phyloP scores from a whole-genome alignment of 768 basidiomycete species.

The Calocybe gangraenosa region DNA sequence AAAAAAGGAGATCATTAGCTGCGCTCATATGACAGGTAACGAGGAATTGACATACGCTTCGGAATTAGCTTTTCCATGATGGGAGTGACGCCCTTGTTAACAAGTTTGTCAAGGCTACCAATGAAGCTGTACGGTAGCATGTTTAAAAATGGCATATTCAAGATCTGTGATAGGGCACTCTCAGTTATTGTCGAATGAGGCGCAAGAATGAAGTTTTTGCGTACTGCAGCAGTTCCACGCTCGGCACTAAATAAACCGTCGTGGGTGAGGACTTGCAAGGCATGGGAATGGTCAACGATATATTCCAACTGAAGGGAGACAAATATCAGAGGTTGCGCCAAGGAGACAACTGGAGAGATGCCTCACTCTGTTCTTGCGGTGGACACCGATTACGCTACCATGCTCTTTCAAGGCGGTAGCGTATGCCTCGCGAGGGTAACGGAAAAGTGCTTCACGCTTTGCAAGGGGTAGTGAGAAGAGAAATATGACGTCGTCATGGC shows the following conservation, averaged over 20 bases:
- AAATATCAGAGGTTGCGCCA: background rate
- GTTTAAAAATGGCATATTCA: conserved; percentile 6
- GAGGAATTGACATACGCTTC: background rate
- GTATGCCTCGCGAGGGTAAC: conserved; percentile 6
- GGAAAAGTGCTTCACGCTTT: conserved; percentile 5
- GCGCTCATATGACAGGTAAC: background rate
- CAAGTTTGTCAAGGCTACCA: conserved; percentile 4
- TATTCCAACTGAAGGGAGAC: conserved; percentile 4
- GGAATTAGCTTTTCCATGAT: background rate
- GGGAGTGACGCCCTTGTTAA: conserved; percentile 7
- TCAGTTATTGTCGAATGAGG: background rate
- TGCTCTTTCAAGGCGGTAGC: conserved; percentile 2
- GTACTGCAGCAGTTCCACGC: conserved; percentile 8
- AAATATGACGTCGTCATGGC: background rate
- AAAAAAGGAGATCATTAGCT: background rate
- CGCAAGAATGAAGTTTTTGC: background rate
- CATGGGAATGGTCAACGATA: conserved; percentile 6
- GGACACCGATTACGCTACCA: conserved; percentile 6
- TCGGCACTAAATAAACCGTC: conserved; percentile 9
- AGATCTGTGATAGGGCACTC: background rate
- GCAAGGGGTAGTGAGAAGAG: background rate
- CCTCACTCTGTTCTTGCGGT: conserved; percentile 9
- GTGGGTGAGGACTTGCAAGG: conserved; percentile 3
- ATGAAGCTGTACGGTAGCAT: conserved; percentile 2
- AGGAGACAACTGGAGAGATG: background rate